Evolutionary conservation across 2,329 filamentous ascomycete genomes (phyloP).

Genomic region (Talaromyces rugulosus): DNA sequence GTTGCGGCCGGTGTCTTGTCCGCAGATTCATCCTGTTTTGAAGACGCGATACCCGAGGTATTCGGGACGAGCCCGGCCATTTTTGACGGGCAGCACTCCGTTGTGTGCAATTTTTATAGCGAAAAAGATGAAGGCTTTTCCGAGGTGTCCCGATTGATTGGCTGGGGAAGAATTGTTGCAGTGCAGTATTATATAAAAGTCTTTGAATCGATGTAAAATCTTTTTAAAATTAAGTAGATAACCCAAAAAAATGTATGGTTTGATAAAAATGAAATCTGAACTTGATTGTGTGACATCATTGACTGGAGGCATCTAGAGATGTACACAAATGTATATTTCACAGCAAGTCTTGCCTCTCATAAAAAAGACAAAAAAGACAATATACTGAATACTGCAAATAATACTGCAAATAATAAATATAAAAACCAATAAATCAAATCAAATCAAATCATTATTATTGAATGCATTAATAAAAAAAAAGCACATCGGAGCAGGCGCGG

Average conservation of each 20-base stretch:
- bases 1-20: neutral
- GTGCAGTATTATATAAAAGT: neutral
- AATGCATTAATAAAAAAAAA: no score
- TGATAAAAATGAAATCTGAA: neutral
- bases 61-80: neutral
- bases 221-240: no score
- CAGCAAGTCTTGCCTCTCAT: neutral
- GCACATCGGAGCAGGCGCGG: neutral
- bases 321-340: neutral
- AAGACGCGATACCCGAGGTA: neutral
- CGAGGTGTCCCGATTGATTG: neutral
- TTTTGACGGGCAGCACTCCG: neutral
- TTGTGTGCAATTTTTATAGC: neutral
- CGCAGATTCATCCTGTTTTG: neutral
- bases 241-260: neutral
- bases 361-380: no score
- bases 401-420: neutral
- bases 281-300: neutral
- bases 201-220: neutral
- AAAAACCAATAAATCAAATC: no score
- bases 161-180: neutral
- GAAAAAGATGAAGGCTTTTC: neutral
- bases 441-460: no score
- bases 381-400: neutral
- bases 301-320: neutral